These are phyloP conservation scores for Pleurotus djamor DNA, from an alignment of 768 basidiomycete genomes.

Conservation along the genomic window DNA sequence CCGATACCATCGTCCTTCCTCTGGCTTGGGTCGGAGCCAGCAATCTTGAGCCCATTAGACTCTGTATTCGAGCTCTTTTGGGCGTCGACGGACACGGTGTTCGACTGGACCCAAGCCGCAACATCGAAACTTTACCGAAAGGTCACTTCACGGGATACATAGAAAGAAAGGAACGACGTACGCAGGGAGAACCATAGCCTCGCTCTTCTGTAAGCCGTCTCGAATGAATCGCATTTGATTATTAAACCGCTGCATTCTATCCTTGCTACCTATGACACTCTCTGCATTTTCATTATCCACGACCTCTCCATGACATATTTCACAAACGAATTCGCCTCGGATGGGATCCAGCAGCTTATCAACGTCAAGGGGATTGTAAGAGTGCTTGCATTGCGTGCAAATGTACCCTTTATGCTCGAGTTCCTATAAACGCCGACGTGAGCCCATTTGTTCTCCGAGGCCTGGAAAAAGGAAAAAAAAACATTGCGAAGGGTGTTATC, in stretches of 20 bases:
- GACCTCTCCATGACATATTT: constrained; percentile 84
- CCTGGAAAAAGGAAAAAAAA: constrained; percentile 20
- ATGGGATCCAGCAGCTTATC: constrained; percentile 77
- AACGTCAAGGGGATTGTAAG: constrained; percentile 84
- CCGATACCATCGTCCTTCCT: constrained; percentile 74
- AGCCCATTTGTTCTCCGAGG: not conserved
- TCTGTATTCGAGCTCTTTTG: constrained; percentile 50
- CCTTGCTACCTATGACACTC: constrained; percentile 81
- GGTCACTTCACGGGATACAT: not conserved
- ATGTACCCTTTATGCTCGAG: constrained; percentile 98
- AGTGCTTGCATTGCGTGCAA: constrained; percentile 83
- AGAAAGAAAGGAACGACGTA: no score
- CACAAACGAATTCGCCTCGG: constrained; percentile 73
- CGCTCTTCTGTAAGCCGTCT: constrained; percentile 86
- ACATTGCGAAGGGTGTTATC: constrained; percentile 91
- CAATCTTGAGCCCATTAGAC: constrained; percentile 61
- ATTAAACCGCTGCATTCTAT: constrained; percentile 95
- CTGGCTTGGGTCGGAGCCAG: constrained; percentile 57
- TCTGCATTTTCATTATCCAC: constrained; percentile 91
- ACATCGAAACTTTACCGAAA: constrained; percentile 68
- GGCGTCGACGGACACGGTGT: constrained; percentile 63
- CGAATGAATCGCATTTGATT: constrained; percentile 85
- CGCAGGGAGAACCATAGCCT: constrained; percentile 83
- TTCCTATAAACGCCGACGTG: constrained; percentile 53
- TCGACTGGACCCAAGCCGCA: constrained; percentile 74